Evolutionary conservation across 139 green algal genomes (phyloP).

Genomic region (Raphidocelis subcapitata): DNA sequence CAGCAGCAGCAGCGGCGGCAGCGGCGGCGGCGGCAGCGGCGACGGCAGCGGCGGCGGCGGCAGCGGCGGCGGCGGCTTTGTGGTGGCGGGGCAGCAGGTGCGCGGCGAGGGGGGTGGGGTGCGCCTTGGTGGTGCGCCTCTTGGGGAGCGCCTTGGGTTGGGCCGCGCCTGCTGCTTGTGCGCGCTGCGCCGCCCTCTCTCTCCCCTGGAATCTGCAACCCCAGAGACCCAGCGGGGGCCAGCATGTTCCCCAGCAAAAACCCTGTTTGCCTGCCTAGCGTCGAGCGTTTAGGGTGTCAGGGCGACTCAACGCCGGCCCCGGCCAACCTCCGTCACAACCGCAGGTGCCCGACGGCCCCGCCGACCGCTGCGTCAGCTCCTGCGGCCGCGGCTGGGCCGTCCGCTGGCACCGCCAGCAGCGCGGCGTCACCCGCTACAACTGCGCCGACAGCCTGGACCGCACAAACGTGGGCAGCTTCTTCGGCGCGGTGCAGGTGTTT

Average conservation of each 20-base stretch:
- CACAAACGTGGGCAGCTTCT: conserved; percentile 97
- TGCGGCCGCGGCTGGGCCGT: conserved; percentile 47
- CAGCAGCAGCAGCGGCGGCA: neutral
- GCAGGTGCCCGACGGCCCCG: neutral
- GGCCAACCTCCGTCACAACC: neutral
- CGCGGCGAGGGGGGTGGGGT: too few species aligned
- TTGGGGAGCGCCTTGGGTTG: too few species aligned
- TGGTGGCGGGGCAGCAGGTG: too few species aligned
- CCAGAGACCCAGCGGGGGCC: too few species aligned
- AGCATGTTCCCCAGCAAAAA: too few species aligned
- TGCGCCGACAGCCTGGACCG: conserved; percentile 97
- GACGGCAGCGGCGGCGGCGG: neutral
- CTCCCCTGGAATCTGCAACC: neutral
- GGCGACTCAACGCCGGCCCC: neutral
- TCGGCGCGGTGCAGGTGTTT: conserved; percentile 82
- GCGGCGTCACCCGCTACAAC: conserved; percentile 82
- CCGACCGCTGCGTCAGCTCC: neutral
- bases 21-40: neutral
- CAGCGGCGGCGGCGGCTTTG: neutral
- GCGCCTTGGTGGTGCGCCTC: too few species aligned
- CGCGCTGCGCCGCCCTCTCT: neutral
- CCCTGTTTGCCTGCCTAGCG: too few species aligned
- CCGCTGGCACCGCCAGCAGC: conserved; percentile 55
- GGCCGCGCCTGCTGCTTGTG: too few species aligned
- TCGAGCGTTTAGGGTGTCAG: neutral